Evolutionary conservation across 2,329 filamentous ascomycete genomes (phyloP), one percentile per base, ranked within the genome.

Genomic region (Ophiostoma himal-ulmi): DNA sequence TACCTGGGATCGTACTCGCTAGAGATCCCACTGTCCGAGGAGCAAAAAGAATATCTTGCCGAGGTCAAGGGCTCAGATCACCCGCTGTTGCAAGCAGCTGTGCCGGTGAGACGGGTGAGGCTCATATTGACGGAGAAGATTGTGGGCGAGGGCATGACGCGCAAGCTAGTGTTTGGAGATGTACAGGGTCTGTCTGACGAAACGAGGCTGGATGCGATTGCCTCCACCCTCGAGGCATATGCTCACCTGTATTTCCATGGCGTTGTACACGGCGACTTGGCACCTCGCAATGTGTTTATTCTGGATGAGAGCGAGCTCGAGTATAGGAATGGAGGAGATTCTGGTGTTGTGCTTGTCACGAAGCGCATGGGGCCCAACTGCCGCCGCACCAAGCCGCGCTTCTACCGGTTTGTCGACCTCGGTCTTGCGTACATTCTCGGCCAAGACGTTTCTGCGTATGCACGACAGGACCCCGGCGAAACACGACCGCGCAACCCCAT

Each of bases 311-410:
- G 14, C 8, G 48, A 8, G 20, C 14, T 22, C 34, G 14, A 37
- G 26, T 14, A 37, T 2, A 14, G 13, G 3, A 22, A n/a, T 3
- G n/a, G 36, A 14, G 44, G n/a, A 7, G 82, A 82, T 65, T 82
- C 78, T 0, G 82, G 81, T 14, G 82, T 82, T 0, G 82, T 67
- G 11, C 41, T 11, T 11, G 65, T 20, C 65, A 67, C 34, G 65
- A 13, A 41, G n/a, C 37, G 37, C 65, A 48, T 30, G 65, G 20
- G 3, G 30, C 14, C 64, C 4, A 13, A 48, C 8, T 5, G 5
- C 36, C 65, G 20, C 6, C 48, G 68, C 37, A 37, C 36, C 1
- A 20, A 14, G 10, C 57, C 68, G 26, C 67, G 22, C 5, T 74
- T 74, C 37, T 39, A 68, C 30, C 71, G 70, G 0, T 74, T 74